These are phyloP conservation scores for Trametes hirsuta DNA, from an alignment of 1,284 basidiomycete species.

Conservation along the genomic window DNA sequence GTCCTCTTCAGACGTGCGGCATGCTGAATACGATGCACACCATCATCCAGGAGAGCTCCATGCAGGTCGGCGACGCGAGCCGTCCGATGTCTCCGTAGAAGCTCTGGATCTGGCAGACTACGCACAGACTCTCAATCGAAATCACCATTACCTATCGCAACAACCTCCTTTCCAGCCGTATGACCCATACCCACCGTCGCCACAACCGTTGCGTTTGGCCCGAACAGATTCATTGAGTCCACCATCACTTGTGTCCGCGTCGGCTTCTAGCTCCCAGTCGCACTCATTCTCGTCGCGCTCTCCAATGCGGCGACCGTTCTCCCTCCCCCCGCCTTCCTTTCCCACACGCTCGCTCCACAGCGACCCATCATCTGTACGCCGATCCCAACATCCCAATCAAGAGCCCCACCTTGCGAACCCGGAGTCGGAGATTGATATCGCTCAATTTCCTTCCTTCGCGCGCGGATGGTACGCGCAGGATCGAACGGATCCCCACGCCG, in stretches of 20 bases:
- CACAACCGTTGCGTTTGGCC: constrained; percentile 41
- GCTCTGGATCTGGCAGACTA: constrained; percentile 74
- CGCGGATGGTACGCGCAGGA: constrained; percentile 55
- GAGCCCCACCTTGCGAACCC: constrained; percentile 23
- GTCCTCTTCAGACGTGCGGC: constrained; percentile 31
- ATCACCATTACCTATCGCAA: constrained; percentile 34
- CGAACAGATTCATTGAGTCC: constrained; percentile 42
- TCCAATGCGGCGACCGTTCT: constrained; percentile 47
- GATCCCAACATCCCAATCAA: constrained; percentile 10
- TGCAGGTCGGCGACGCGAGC: constrained; percentile 42
- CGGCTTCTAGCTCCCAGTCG: constrained; percentile 43
- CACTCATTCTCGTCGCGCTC: constrained; percentile 34
- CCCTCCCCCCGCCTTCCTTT: constrained; percentile 45
- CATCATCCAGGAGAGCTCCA: constrained; percentile 24
- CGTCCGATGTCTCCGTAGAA: constrained; percentile 67
- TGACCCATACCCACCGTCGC: constrained; percentile 43
- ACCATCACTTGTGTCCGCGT: constrained; percentile 54
- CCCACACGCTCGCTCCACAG: constrained; percentile 24
- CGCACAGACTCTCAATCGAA: constrained; percentile 48
- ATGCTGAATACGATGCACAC: constrained; percentile 10
- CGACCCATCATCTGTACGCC: constrained; percentile 26
- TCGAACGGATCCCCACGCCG: constrained; percentile 16
- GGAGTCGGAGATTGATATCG: constrained; percentile 54
- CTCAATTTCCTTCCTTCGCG: constrained; percentile 64
- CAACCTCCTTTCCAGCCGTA: constrained; percentile 32